Conservation (phyloP, 2,329 filamentous ascomycete genomes). For the Juglanconis sp. region DNA sequence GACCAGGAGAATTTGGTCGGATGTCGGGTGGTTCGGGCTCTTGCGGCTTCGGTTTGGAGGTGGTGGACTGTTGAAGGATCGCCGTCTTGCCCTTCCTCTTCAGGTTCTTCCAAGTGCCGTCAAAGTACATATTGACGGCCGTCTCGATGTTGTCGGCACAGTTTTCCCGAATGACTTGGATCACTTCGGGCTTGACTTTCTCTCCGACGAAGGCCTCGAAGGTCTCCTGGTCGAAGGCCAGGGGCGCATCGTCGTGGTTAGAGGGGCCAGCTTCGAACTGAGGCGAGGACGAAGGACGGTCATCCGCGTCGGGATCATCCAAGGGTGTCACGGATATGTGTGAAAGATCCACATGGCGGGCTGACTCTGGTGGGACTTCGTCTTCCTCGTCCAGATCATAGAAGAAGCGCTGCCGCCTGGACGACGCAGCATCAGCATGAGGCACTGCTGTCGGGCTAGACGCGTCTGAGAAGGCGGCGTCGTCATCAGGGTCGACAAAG, state of each 20-base stretch:
- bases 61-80: constrained; percentile 1
- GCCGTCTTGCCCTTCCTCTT: constrained; percentile 28
- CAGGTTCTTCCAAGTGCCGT: constrained; percentile 61
- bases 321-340: constrained; percentile 13
- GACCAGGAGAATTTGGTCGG: neutral
- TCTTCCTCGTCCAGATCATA: constrained; percentile 19
- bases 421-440: neutral
- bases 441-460: neutral
- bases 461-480: constrained; percentile 5
- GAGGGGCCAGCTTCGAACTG: constrained; percentile 14
- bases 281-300: constrained; percentile 13
- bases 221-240: constrained; percentile 52
- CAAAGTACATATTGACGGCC: constrained; percentile 68
- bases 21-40: constrained; percentile 4
- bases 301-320: constrained; percentile 24
- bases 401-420: constrained; percentile 22
- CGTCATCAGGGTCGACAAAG: constrained; percentile 22
- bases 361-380: neutral
- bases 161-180: constrained; percentile 49
- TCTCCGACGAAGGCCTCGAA: constrained; percentile 61
- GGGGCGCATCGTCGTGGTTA: constrained; percentile 25
- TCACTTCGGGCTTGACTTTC: constrained; percentile 45
- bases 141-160: constrained; percentile 58
- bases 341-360: neutral
- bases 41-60: constrained; percentile 15